Percentiles rank a stretch among this genome's conserved stretches.
Conservation (phyloP, 208 protist genomes). For the Wallacemonas sp. region DNA sequence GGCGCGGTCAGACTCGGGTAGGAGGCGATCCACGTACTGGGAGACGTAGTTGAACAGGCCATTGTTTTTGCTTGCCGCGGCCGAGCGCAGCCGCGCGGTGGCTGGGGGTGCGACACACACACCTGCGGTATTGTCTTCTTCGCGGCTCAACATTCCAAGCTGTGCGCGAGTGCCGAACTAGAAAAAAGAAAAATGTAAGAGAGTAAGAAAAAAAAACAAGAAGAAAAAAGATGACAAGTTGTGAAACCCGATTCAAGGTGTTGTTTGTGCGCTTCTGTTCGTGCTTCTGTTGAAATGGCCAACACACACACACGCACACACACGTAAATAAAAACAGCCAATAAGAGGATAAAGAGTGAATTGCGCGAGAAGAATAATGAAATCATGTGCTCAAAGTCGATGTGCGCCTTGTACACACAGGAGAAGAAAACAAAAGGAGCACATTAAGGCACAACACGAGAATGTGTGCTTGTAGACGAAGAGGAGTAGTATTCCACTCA, state of each 20-base stretch:
- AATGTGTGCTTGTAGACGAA: too few relatives aligned
- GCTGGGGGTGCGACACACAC: not conserved
- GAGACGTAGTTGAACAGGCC: slow-evolving; percentile 52
- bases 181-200: slow-evolving; percentile 1
- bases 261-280: not conserved
- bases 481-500: too few relatives aligned
- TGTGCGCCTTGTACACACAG: too few relatives aligned
- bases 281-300: not conserved
- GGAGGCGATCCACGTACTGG: slow-evolving; percentile 63
- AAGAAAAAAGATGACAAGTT: not conserved
- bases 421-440: too few relatives aligned
- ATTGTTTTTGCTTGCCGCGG: not conserved
- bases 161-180: not conserved
- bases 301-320: too few relatives aligned
- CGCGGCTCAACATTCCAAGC: slow-evolving; percentile 1
- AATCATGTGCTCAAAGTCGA: too few relatives aligned
- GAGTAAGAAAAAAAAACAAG: not conserved
- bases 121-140: not conserved
- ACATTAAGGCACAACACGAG: too few relatives aligned
- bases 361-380: too few relatives aligned
- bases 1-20: slow-evolving; percentile 49
- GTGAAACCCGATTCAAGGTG: too few relatives aligned
- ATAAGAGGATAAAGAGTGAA: too few relatives aligned
- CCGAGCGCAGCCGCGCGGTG: not conserved
- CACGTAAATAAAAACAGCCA: too few relatives aligned